A percentile compares a stretch with the other conserved stretches of the same genome.
Evolutionary conservation across 805 yeast genomes (phyloP).

Genomic region (Myxozyma mucilagina): DNA sequence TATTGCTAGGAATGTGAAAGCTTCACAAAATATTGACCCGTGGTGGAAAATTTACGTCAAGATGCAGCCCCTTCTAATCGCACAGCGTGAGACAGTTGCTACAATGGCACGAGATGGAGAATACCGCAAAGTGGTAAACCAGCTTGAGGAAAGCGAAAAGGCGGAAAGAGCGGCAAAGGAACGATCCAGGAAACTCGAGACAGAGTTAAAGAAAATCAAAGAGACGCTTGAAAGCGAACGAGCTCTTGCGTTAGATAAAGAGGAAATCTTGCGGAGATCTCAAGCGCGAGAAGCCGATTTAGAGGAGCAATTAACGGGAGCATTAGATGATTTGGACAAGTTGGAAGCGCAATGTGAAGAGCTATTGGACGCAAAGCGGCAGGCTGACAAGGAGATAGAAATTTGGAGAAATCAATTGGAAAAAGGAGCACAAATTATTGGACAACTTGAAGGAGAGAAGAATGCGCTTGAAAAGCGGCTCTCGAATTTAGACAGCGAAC

Average conservation of each 20-base stretch:
- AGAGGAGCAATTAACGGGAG: constrained; percentile 39
- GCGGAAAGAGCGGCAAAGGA: constrained; percentile 37
- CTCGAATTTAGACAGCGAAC: constrained; percentile 38
- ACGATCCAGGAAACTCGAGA: constrained; percentile 34
- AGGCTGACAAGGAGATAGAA: constrained; percentile 40
- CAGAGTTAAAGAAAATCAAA: constrained; percentile 38
- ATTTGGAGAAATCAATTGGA: constrained; percentile 40
- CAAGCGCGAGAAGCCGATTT: constrained; percentile 45
- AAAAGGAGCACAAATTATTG: constrained; percentile 41
- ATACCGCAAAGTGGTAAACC: constrained; percentile 34
- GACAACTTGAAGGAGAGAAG: constrained; percentile 43
- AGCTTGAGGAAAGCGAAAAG: constrained; percentile 39
- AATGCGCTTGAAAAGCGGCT: constrained; percentile 38
- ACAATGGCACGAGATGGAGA: constrained; percentile 42
- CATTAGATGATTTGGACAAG: constrained; percentile 40
- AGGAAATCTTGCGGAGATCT: constrained; percentile 47
- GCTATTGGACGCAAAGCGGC: constrained; percentile 39
- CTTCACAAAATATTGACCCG: constrained; percentile 52
- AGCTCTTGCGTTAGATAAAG: constrained; percentile 49
- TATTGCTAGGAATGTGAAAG: constrained; percentile 60
- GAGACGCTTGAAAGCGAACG: constrained; percentile 46
- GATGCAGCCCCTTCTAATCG: constrained; percentile 73
- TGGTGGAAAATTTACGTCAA: constrained; percentile 78
- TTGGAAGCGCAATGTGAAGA: constrained; percentile 39
- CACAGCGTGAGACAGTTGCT: constrained; percentile 53